phyloP scores from a whole-genome alignment of 495 filamentous ascomycete genomes.

The Penicillium odoratum region DNA sequence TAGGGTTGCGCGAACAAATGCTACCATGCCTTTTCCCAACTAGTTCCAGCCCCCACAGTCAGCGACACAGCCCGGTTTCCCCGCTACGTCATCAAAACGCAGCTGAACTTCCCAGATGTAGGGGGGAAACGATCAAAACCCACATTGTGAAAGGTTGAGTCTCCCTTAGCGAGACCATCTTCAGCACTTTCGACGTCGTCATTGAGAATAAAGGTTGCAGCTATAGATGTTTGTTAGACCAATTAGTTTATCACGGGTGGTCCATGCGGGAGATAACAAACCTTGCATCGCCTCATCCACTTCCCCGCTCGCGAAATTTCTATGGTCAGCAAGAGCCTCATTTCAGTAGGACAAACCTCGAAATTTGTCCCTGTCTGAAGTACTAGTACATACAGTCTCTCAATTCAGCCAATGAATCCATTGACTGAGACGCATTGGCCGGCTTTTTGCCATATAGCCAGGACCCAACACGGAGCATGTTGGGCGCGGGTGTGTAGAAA shows the following conservation, averaged over 20 bases:
- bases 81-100: constrained; percentile 9
- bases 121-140: constrained; percentile 14
- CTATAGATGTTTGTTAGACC: constrained; percentile 23
- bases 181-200: constrained; percentile 92
- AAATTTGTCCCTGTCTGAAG: background rate
- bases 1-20: constrained; percentile 81
- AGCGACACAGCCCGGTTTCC: constrained; percentile 5
- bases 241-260: background rate
- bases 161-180: constrained; percentile 63
- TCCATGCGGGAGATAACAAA: constrained; percentile 24
- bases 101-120: background rate
- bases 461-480: constrained; percentile 50
- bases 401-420: constrained; percentile 59
- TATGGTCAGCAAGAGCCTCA: constrained; percentile 18
- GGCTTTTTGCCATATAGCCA: constrained; percentile 59
- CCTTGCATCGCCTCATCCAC: constrained; percentile 66
- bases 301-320: constrained; percentile 25
- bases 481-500: constrained; percentile 6
- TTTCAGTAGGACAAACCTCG: constrained; percentile 5
- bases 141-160: constrained; percentile 89
- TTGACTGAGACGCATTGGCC: constrained; percentile 51
- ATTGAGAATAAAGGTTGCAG: constrained; percentile 74
- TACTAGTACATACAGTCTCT: constrained; percentile 53
- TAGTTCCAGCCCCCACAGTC: constrained; percentile 31
- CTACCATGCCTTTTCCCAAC: constrained; percentile 77